These are phyloP conservation scores for Beauveria sp. DNA, from an alignment of 2,329 filamentous ascomycete genomes.

Conservation along the genomic window DNA sequence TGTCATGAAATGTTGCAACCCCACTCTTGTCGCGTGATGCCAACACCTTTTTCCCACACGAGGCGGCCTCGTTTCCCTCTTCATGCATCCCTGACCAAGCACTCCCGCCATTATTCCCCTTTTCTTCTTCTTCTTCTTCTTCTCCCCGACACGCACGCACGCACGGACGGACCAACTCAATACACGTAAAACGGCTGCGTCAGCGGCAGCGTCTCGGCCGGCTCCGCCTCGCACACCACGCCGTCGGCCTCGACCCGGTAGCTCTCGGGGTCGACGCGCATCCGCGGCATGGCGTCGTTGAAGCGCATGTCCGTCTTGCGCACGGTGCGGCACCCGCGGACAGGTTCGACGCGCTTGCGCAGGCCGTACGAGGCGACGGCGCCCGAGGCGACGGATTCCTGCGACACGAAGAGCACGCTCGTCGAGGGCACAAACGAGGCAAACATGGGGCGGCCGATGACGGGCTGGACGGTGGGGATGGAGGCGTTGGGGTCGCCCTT, in stretches of 20 bases:
- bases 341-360: slow-evolving; percentile 71
- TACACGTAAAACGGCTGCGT: slow-evolving; percentile 74
- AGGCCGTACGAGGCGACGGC: slow-evolving; percentile 65
- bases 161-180: slow-evolving; percentile 28
- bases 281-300: slow-evolving; percentile 75
- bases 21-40: neutral
- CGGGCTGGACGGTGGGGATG: slow-evolving; percentile 82
- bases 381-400: slow-evolving; percentile 60
- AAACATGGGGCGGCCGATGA: slow-evolving; percentile 83
- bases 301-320: slow-evolving; percentile 86
- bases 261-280: slow-evolving; percentile 86
- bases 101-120: too few relatives aligned
- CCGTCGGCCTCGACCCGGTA: slow-evolving; percentile 87
- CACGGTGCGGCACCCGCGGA: slow-evolving; percentile 66
- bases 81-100: too few relatives aligned
- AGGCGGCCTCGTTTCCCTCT: too few relatives aligned
- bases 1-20: neutral
- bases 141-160: too few relatives aligned
- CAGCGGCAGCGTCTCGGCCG: slow-evolving; percentile 63
- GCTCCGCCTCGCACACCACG: slow-evolving; percentile 62
- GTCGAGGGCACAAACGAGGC: slow-evolving; percentile 66
- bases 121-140: too few relatives aligned
- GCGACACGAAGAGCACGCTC: slow-evolving; percentile 77
- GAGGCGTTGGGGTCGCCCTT: slow-evolving; percentile 64
- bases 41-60: neutral